phyloP scores from a whole-genome alignment of 129 eudicot species.

The Dittrichia graveolens region DNA sequence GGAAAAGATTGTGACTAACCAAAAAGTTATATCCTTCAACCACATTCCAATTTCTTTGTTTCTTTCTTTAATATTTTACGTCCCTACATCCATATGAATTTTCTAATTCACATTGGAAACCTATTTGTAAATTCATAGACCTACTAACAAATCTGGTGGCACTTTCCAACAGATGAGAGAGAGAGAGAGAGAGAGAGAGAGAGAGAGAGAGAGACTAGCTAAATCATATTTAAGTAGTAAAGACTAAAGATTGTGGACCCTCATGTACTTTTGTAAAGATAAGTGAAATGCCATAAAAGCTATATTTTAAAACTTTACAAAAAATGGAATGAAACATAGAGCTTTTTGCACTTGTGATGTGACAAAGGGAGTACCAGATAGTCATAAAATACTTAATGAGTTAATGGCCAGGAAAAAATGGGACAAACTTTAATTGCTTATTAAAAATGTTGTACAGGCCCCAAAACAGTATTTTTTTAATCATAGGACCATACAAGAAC shows the following conservation, averaged over 20 bases:
- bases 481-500: not conserved
- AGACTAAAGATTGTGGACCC: slow-evolving; percentile 1
- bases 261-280: slow-evolving; percentile 10
- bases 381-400: not conserved
- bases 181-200: no score
- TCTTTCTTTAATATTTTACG: not conserved
- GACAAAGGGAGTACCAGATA: not conserved
- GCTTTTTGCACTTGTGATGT: not conserved
- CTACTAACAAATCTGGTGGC: not conserved
- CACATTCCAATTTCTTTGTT: not conserved
- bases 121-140: not conserved
- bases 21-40: not conserved
- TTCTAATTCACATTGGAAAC: not conserved
- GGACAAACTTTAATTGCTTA: not conserved
- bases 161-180: not conserved
- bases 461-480: not conserved
- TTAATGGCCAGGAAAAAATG: slow-evolving; percentile 2
- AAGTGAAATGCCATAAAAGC: not conserved
- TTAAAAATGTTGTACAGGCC: not conserved
- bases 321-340: not conserved
- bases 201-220: not conserved
- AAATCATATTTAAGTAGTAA: not conserved
- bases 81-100: not conserved
- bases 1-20: not conserved
- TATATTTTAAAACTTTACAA: not conserved